Percentiles rank a stretch among this genome's conserved stretches.
phyloP scores from a whole-genome alignment of 148 eudicot species.

The Chenopodium formosanum region DNA sequence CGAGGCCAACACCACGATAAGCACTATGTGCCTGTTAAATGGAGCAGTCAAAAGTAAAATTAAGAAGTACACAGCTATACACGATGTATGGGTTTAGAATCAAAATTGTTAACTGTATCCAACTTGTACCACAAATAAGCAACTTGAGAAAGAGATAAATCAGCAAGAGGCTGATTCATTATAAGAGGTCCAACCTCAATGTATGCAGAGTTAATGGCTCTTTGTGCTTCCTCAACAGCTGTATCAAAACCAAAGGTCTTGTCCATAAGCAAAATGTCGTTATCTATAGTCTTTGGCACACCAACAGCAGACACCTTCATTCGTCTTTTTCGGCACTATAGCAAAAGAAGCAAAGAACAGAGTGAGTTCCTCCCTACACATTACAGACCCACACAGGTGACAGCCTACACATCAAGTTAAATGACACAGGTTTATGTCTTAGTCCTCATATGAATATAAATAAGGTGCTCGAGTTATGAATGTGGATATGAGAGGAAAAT shows the following conservation, averaged over 20 bases:
- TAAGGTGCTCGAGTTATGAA: not conserved
- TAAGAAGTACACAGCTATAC: not conserved
- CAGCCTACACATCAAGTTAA: not conserved
- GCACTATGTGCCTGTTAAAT: slow-evolving; percentile 87
- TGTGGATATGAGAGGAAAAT: not conserved
- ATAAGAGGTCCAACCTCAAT: slow-evolving; percentile 58
- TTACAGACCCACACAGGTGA: not conserved
- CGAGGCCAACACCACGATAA: slow-evolving; percentile 93
- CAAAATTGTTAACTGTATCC: too few relatives aligned
- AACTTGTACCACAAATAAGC: not conserved
- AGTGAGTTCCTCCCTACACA: slow-evolving; percentile 7
- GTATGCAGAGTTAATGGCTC: slow-evolving; percentile 98
- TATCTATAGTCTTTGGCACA: slow-evolving; percentile 97
- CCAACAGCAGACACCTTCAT: slow-evolving; percentile 90
- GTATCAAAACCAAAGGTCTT: slow-evolving; percentile 99
- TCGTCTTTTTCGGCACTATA: slow-evolving; percentile 79
- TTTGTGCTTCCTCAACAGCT: slow-evolving; percentile 98
- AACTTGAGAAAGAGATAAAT: slow-evolving; percentile 10
- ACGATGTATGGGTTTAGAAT: not conserved
- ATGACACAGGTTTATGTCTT: not conserved
- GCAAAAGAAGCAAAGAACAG: slow-evolving; percentile 14
- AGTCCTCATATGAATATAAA: not conserved
- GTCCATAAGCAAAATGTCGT: slow-evolving; percentile 96
- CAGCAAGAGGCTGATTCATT: slow-evolving; percentile 9
- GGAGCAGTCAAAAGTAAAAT: not conserved